Evolutionary conservation across 306 rosid genomes (phyloP), one percentile per base, ranked within the genome.

Genomic region (Lathyrus aphaca): DNA sequence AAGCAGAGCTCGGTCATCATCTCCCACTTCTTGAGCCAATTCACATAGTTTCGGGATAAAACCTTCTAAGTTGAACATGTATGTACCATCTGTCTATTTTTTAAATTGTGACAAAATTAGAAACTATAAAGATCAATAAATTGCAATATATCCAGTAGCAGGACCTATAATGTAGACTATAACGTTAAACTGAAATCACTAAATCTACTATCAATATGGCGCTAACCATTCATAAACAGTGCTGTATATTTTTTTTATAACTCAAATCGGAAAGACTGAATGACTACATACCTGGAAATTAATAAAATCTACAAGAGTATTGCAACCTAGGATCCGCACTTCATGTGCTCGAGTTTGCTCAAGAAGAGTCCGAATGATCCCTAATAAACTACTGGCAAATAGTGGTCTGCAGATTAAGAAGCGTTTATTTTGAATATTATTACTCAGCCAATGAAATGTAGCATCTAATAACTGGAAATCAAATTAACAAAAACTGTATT

Each of bases 51-150:
- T 94, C n/a, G 86, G 96, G 81, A 88, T 91, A 69, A 94, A 86
- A 64, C 96, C 99, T 86, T 94, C 99, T 72, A 94, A 80, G 91
- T 84, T 91, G 96, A 94, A 94, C 91, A 91, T 87, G 88, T 77
- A 89, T 14, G 96, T 84, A 86, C 90, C 79, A 82, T 94, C 97
- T 75, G 82, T 87, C 98, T 94, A 85, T 74, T 84, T 87, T 81
- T 64, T 83, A 59, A 19, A 40, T 19, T 5, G 17, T 21, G 69
- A 13, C 50, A 59, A 62, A 54, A 39, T 29, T 10, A 37, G 4
- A 30, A 25, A 56, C 49, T 10, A 69, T 16, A 42, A 43, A 65
- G 25, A 48, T 56, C 56, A 61, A 49, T 17, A 54, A 48, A 61
- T 70, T 55, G 74, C 77, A 71, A 69, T 66, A 62, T 30, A 55